Percentiles rank a stretch among this genome's conserved stretches.
These are phyloP conservation scores for Evernia prunastri DNA, from an alignment of 495 filamentous ascomycete genomes.

Conservation along the genomic window DNA sequence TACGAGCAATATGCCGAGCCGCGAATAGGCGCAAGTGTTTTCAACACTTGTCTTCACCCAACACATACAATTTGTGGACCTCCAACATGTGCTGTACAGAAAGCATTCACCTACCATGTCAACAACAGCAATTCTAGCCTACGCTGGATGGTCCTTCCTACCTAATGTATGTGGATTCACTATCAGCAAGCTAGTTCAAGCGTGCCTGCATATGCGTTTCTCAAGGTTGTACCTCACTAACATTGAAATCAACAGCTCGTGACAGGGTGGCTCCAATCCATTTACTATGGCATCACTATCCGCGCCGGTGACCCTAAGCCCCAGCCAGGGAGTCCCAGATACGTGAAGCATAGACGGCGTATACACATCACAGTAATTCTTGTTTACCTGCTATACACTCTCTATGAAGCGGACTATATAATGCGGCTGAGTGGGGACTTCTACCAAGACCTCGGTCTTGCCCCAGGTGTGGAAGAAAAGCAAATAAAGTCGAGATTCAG, in stretches of 20 bases:
- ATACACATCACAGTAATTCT: conserved; percentile 78
- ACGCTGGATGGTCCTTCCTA: conserved; percentile 73
- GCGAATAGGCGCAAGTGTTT: not conserved
- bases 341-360: conserved; percentile 62
- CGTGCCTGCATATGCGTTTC: not conserved
- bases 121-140: conserved; percentile 51
- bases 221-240: conserved; percentile 7
- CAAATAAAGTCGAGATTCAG: conserved; percentile 80
- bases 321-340: conserved; percentile 61
- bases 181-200: not conserved
- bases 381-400: conserved; percentile 81
- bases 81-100: not conserved
- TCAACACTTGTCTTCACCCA: conserved; percentile 5
- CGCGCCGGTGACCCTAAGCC: conserved; percentile 85
- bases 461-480: conserved; percentile 60
- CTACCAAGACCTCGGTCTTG: conserved; percentile 67
- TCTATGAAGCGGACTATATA: conserved; percentile 86
- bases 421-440: conserved; percentile 64
- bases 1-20: not conserved
- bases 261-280: conserved; percentile 66
- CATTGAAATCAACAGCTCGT: conserved; percentile 49
- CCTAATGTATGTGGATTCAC: conserved; percentile 42
- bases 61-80: not conserved
- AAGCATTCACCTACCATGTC: conserved; percentile 2
- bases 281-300: conserved; percentile 86